Conservation (phyloP, 2,329 filamentous ascomycete genomes). For the Nakataea oryzae region DNA sequence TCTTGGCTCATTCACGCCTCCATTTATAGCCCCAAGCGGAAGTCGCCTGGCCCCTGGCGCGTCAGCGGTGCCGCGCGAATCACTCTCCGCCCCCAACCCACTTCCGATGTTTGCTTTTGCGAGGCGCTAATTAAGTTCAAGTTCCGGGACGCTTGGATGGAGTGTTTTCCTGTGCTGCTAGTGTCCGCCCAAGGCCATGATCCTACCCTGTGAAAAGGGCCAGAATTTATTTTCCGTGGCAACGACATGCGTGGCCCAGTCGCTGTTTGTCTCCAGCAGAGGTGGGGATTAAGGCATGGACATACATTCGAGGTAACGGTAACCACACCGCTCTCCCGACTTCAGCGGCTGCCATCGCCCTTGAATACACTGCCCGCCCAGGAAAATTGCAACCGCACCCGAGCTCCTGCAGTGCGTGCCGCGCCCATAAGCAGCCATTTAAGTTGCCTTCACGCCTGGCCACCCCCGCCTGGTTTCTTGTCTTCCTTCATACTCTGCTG, state of each 20-base stretch:
- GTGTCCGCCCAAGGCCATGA: background rate
- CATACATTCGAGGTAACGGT: background rate
- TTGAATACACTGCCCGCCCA: background rate
- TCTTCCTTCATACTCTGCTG: background rate
- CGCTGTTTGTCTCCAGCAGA: background rate
- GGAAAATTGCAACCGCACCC: background rate
- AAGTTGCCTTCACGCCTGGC: too few species aligned
- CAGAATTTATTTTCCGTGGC: too few species aligned
- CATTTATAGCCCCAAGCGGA: too few species aligned
- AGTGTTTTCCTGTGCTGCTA: too few species aligned
- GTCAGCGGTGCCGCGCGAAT: too few species aligned
- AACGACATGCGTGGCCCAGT: background rate
- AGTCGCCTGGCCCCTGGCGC: too few species aligned
- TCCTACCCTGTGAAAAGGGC: background rate
- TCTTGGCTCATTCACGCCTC: too few species aligned
- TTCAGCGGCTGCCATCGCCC: background rate
- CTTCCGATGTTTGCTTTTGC: too few species aligned
- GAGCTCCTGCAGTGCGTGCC: background rate
- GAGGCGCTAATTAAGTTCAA: too few species aligned
- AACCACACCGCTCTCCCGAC: too few species aligned
- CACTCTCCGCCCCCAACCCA: too few species aligned
- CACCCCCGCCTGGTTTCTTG: background rate
- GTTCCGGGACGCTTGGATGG: too few species aligned
- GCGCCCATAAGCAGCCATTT: background rate
- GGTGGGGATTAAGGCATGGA: background rate